Evolutionary conservation across 495 filamentous ascomycete genomes (phyloP), one percentile per base, ranked within the genome.

Genomic region (Physcia stellaris): DNA sequence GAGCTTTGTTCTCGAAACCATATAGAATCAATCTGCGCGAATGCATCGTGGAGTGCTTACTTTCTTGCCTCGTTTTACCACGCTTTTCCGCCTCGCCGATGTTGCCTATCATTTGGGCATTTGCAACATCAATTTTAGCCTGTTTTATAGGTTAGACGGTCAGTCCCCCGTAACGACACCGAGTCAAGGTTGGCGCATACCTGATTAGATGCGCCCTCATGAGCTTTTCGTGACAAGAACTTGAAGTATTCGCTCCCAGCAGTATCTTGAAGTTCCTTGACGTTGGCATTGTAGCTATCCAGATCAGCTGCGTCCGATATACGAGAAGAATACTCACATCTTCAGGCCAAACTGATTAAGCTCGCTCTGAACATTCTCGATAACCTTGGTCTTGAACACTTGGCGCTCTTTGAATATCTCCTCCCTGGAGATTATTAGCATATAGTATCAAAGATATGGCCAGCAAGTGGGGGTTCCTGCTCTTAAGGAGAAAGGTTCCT

Each of bases 331-430:
- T 28, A 52, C 52, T 43, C 45, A 65, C 64, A 73, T 73, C 50
- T 70, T 72, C 11, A 86, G 58, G 24, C 80, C 82, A 50, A 86
- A 84, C 47, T 83, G 74, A 44, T 74, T 63, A 6, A 86, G 60
- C 51, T 90, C 83, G 24, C 60, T 65, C 56, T 86, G 79, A 26
- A 90, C 81, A 53, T 83, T 81, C 46, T 67, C 63, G 51, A 84
- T 83, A 39, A 87, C 81, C 34, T 80, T 69, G 21, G 64, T 66
- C 62, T 86, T 86, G 65, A 87, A 86, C 23, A 77, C 61, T 49
- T 83, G 76, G n/a, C 83, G 67, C 57, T 81, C 77, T 36, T 76
- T 79, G 56, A 85, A 86, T 30, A 90, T 78, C 59, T 86, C 83
- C 51, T 87, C 83, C n/a, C n/a, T n/a, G n/a, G n/a, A n/a, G n/a